Base-by-base conservation (phyloP, 2,329 filamentous ascomycete genomes). In the Phaeosphaeriaceae sp. region DNA sequence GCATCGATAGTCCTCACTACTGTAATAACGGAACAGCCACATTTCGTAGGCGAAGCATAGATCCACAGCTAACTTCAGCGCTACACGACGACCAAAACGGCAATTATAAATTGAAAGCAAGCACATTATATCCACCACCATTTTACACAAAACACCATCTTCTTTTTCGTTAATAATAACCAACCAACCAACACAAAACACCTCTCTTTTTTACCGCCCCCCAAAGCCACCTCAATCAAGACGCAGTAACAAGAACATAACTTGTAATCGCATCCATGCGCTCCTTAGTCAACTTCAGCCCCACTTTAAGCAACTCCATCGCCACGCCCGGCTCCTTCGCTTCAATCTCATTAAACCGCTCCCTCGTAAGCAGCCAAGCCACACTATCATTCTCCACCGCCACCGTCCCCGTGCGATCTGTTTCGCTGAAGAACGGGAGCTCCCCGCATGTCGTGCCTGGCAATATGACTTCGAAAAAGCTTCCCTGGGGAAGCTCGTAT, bases 391-490 rank as follows among this genome's bases (percentile, higher is more conserved):
- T 83, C 70, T 97, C 92, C 1, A 90, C 90, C 35, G 87, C 81
- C 9, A 95, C 92, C 0, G 89, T 96, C 1, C 92, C 92, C 3
- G 92, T 97, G 15, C 94, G 83, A 43, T 84, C 81, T 1, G 93
- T 97, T 66, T 95, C 90, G 2, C 88, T 91, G 76, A 99, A 99
- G 77, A 99, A 99, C 0, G 94, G 94, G 44, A 99, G 75, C 76
- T 99, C 94, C 29, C 94, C 94, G 63, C 93, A 97, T 0, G 94
- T 97, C 1, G 94, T 94, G 13, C 94, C 94, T 0, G 92, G 90
- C 1, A 97, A 88, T 46, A 97, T 97, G 65, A 90, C 90, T 73
- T 99, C 94, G 53, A 89, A 90, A 61, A 95, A 89, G 61, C 83
- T 84, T 0, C 94, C 94, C 69, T 97, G 94, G 1, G 94, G 92